Percentiles rank a stretch among this genome's conserved stretches.
Evolutionary conservation across 305 asterid genomes (phyloP).

Genomic region (Nicotiana rustica): DNA sequence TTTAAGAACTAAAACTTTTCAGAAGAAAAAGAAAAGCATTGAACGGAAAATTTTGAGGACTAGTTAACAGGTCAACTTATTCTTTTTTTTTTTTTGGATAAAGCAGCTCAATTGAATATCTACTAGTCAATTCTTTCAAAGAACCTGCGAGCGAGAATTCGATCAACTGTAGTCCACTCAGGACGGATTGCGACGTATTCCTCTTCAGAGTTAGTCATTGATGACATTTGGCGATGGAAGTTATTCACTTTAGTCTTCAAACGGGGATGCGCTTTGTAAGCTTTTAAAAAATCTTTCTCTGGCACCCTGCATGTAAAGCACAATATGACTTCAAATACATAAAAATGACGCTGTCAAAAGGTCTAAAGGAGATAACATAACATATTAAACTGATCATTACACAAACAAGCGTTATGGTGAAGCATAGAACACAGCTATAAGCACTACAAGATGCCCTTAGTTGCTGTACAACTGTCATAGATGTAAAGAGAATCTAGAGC

Average conservation of each 20-base stretch:
- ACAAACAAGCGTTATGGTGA: conserved; percentile 11
- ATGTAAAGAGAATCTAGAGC: conserved; percentile 18
- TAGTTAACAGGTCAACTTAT: neutral
- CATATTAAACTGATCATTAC: neutral
- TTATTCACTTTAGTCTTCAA: conserved; percentile 85
- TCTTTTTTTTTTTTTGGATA: neutral
- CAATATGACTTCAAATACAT: conserved; percentile 4
- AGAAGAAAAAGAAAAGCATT: conserved; percentile 26
- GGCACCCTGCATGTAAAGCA: conserved; percentile 78
- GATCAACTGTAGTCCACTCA: conserved; percentile 96
- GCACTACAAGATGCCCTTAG: conserved; percentile 21
- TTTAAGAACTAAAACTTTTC: conserved; percentile 18
- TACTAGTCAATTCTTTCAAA: conserved; percentile 24
- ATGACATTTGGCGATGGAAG: conserved; percentile 76
- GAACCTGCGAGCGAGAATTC: conserved; percentile 90
- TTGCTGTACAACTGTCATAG: neutral
- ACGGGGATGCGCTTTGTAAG: conserved; percentile 90
- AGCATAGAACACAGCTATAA: neutral
- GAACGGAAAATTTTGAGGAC: conserved; percentile 9
- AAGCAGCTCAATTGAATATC: conserved; percentile 17
- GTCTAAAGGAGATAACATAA: conserved; percentile 7
- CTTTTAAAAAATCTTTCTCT: conserved; percentile 81
- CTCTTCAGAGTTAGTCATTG: conserved; percentile 75
- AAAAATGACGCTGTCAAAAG: conserved; percentile 18
- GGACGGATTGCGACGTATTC: conserved; percentile 86